Evolutionary conservation across 805 yeast genomes (phyloP), one percentile per base, ranked within the genome.

Genomic region (Yarrowia hollandica): DNA sequence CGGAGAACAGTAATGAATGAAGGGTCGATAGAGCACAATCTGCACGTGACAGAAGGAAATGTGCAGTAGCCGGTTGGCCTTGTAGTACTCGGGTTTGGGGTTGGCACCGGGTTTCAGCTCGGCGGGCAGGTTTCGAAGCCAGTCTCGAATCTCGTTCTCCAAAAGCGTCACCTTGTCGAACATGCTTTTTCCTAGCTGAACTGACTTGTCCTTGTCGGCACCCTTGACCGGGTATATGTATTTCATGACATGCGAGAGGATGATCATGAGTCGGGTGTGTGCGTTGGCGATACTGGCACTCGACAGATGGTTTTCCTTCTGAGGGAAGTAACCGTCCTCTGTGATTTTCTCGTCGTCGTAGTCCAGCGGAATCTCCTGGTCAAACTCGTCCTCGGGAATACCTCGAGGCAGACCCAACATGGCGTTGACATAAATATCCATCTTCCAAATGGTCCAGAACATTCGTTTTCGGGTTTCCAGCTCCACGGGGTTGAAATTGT

Each of bases 391-490:
- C 62, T 85, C 86, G 50, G 82, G 75, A 15, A 90, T 80, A 1
- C 90, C 81, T 60, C 89, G 75, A 0, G 97, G 97, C 54, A 90
- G 75, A 1, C 96, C 97, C 63, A 91, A 70, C 74, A 90, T 83
- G 8, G 96, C 86, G 69, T 88, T 88, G 66, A 90, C 88, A 69
- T 91, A 90, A 41, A 89, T 83, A 68, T 91, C 97, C 86, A 90
- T 86, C 69, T 90, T 90, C 70, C 88, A 86, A 62, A 90, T 85
- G 1, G 96, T 86, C 88, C 92, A 90, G 69, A 90, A 90, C 38
- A 91, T 73, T 61, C 97, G 77, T 71, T 90, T 90, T 62, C 96
- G 77, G 1, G 88, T 86, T 67, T 91, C 96, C 34, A 83, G 75
- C 68, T 88, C 95, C 30, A 90, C 83, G 0, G 91, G 91, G 64